Base-by-base conservation (phyloP, 306 rosid species). In the Purshia tridentata region DNA sequence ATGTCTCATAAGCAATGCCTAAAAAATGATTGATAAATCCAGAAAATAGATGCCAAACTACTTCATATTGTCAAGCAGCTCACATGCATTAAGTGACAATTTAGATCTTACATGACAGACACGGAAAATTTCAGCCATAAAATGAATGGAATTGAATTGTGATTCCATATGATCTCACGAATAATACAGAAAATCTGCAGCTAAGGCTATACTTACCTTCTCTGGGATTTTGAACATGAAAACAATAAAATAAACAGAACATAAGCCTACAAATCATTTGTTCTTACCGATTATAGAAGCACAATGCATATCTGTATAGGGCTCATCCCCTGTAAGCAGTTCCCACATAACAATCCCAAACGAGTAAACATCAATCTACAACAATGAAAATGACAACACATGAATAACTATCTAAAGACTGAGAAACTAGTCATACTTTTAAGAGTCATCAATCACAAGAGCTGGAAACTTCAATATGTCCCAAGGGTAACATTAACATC, bases 321-420 rank as follows among this genome's bases (percentile, higher is more conserved):
- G 99, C 84, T 95, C 99, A 68, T 90, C 88, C 15, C 99, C 99
- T 0, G 99, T 95, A 67, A 95, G 98, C 79, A 95, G 61, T 76
- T 95, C 99, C 99, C 99, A 95, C 99, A 95, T 91, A 70, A 91
- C 99, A 77, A 95, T 91, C 72, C 98, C 99, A 9, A 91, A 95
- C 29, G 99, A 95, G 84, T 95, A 95, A 60, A 95, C 98, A 86
- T 95, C 99, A 76, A 95, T 91, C 99, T 95, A 75, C 85, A 86
- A 51, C 65, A 82, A 67, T 51, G 71, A 64, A 67, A 82, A 77
- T 66, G n/a, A 84, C 14, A 77, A 44, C 46, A 10, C 58, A 41
- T 70, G 40, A 77, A 73, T 48, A 52, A 76, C 71, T 65, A 77
- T 63, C 39, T 73, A 73, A 72, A 18, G 57, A 73, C 14, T 60